Conservation (phyloP, 2,329 filamentous ascomycete species). For the Niveomyces coronatus region DNA sequence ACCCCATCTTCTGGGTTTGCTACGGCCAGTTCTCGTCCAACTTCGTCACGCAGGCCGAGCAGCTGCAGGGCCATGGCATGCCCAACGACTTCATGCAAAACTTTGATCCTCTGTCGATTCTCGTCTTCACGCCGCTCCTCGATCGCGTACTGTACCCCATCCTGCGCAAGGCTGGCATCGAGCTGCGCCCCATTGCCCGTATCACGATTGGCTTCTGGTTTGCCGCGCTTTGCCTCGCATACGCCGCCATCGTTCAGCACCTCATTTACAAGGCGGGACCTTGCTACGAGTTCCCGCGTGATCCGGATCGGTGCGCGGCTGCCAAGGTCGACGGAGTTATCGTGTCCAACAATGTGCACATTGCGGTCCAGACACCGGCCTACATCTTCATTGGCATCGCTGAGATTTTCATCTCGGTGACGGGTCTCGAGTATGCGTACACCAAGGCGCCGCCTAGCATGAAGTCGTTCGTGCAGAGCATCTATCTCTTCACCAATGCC, state of each 20-base stretch:
- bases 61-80: conserved; percentile 51
- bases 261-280: conserved; percentile 45
- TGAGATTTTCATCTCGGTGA: conserved; percentile 56
- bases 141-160: conserved; percentile 52
- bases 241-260: conserved; percentile 48
- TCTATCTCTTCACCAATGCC: conserved; percentile 52
- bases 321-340: conserved; percentile 20
- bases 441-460: conserved; percentile 62
- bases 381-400: conserved; percentile 47
- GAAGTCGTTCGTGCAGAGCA: conserved; percentile 49
- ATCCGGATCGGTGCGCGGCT: conserved; percentile 20
- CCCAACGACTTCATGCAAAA: conserved; percentile 63
- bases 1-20: conserved; percentile 57
- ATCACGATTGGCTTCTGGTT: conserved; percentile 55
- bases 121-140: conserved; percentile 56
- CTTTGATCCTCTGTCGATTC: conserved; percentile 55
- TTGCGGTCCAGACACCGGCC: conserved; percentile 43
- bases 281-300: conserved; percentile 36
- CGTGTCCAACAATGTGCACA: conserved; percentile 37
- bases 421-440: conserved; percentile 62
- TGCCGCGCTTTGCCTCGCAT: conserved; percentile 43
- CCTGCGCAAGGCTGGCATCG: conserved; percentile 45
- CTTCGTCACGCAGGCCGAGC: conserved; percentile 50
- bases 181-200: conserved; percentile 54
- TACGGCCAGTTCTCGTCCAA: conserved; percentile 60